These are phyloP conservation scores for Tricholoma sp. DNA, from an alignment of 768 basidiomycete genomes.

Conservation along the genomic window DNA sequence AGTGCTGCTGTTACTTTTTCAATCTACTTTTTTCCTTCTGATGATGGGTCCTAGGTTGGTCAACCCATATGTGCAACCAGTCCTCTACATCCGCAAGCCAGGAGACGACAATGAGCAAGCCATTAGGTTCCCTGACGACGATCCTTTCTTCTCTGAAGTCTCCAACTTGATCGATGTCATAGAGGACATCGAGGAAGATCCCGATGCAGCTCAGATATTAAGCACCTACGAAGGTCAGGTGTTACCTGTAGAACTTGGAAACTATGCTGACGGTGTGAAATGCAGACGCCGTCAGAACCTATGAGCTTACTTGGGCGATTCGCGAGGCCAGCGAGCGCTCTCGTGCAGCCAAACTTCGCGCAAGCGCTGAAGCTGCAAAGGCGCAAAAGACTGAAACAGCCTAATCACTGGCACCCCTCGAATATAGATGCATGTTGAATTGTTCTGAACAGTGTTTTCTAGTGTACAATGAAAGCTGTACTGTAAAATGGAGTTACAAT, in stretches of 20 bases:
- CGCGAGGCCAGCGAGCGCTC: conserved; percentile 72
- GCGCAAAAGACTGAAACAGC: conserved; percentile 5
- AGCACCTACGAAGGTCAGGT: conserved; percentile 75
- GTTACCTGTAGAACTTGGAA: not conserved
- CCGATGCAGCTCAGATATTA: conserved; percentile 75
- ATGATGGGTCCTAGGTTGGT: conserved; percentile 48
- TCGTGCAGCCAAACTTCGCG: conserved; percentile 40
- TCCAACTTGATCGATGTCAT: conserved; percentile 87
- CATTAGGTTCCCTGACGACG: conserved; percentile 72
- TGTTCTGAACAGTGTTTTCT: too few species aligned
- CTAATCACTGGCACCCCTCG: not conserved
- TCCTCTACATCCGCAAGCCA: conserved; percentile 80
- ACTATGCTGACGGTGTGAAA: not conserved
- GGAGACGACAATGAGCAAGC: conserved; percentile 74
- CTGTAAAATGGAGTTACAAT: not conserved
- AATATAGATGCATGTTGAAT: not conserved
- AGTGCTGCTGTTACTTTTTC: conserved; percentile 37
- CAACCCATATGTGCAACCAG: conserved; percentile 91
- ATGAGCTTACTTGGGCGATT: conserved; percentile 93
- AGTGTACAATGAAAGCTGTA: not conserved
- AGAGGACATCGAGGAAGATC: conserved; percentile 85
- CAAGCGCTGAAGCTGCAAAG: conserved; percentile 23
- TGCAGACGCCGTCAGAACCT: conserved; percentile 80
- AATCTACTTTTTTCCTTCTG: not conserved
- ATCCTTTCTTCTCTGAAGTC: conserved; percentile 91